Base-by-base conservation (phyloP, 768 basidiomycete species). In the Mycena rebaudengoi region DNA sequence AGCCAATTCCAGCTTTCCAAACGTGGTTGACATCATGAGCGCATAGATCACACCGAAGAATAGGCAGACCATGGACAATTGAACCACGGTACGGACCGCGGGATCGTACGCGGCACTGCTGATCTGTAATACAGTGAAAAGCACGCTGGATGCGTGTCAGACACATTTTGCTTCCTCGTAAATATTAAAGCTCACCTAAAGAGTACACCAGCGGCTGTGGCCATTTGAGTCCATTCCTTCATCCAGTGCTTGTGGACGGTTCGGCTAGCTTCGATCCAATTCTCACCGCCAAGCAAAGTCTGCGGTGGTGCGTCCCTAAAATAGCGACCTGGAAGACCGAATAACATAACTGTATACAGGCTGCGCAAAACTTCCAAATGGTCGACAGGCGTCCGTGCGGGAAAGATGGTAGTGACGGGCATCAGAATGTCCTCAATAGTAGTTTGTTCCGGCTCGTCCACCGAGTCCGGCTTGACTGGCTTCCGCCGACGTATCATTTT, bases 271-370 rank as follows among this genome's bases (percentile, higher is more conserved):
- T 33, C 30, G 30, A 7, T 32, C 30, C 48, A 32, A 50, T 32
- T 50, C 30, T 50, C 30, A 50, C 48, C 48, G 48, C 48, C 48
- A 32, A 33, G 30, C 48, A 50, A 50, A 33, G 48, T 32, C 48
- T 33, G 48, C 32, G 48, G 48, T 50, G 48, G 48, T 32, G 30
- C 48, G n/a, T 50, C 30, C 29, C 30, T 33, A 21, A 50, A 20
- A 50, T 50, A 50, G 48, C 23, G 48, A n/a, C 48, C 48, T 12
- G 48, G 48, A 50, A 50, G 48, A 33, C 48, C 48, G 48, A 50
- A 50, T 50, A 50, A 50, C 28, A 48, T 18, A 12, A 21, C 30
- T 21, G 48, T 50, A 33, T 50, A 50, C 30, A 50, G 23, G 48
- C 30, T 2, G 48, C 48, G 30, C 10, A 50, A 50, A 50, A 8